Evolutionary conservation across 306 rosid genomes (phyloP).

Genomic region (Trichosanthes truncata): DNA sequence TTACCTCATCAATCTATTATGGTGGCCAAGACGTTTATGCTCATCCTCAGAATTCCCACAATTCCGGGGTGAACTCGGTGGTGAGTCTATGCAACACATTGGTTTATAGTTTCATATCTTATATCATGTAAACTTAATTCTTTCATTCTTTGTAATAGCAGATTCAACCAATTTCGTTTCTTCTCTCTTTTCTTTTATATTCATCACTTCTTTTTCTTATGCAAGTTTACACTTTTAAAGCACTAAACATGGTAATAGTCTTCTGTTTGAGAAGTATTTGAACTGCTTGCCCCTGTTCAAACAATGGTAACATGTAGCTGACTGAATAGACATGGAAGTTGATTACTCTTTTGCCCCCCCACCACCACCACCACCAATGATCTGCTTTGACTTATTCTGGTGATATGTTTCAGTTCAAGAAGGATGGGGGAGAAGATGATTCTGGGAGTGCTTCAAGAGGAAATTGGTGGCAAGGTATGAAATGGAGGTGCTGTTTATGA

Average conservation of each 20-base stretch:
- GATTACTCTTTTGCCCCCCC: not conserved
- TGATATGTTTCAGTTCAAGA: constrained; percentile 37
- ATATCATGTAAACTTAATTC: not conserved
- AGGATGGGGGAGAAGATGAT: constrained; percentile 66
- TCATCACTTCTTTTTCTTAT: not conserved
- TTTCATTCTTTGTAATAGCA: not conserved
- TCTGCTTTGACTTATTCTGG: not conserved
- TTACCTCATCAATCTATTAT: constrained; percentile 85
- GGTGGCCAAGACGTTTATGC: constrained; percentile 80
- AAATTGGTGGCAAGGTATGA: constrained; percentile 90
- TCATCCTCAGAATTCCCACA: constrained; percentile 38
- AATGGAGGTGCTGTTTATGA: not conserved
- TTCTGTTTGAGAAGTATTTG: not conserved
- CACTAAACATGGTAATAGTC: not conserved
- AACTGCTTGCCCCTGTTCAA: not conserved
- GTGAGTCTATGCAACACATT: constrained; percentile 20
- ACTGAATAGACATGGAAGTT: not conserved
- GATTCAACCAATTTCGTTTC: not conserved
- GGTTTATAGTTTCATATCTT: not conserved
- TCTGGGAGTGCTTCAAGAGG: constrained; percentile 76
- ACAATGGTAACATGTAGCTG: not conserved
- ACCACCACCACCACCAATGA: too few species aligned
- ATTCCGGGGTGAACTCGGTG: constrained; percentile 24
- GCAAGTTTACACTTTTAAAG: not conserved
- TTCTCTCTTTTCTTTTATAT: not conserved